These are phyloP conservation scores for Arthrobotrys sinensis DNA, from an alignment of 2,329 filamentous ascomycete species.

Conservation along the genomic window DNA sequence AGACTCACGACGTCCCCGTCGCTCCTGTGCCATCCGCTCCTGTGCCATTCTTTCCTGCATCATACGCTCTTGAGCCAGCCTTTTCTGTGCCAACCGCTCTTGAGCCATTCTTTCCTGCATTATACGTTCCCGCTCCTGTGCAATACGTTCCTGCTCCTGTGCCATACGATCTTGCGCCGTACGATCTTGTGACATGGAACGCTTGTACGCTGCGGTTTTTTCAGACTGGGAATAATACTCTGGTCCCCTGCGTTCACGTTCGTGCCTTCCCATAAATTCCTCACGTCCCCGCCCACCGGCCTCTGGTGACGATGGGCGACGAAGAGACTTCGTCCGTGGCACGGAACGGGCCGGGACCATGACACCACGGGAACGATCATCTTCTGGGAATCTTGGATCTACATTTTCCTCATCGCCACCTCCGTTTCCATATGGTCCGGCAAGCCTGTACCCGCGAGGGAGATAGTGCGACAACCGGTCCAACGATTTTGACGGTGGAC, in stretches of 20 bases:
- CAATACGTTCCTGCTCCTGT: not conserved
- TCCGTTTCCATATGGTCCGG: conserved; percentile 26
- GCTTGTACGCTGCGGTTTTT: conserved; percentile 35
- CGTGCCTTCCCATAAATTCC: conserved; percentile 33
- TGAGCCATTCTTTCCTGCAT: not conserved
- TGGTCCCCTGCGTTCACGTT: conserved; percentile 12
- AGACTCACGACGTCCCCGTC: conserved; percentile 40
- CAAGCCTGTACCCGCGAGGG: conserved; percentile 46
- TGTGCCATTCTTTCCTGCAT: conserved; percentile 5
- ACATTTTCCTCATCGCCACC: conserved; percentile 42
- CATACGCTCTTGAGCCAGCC: conserved; percentile 13
- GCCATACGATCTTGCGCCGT: conserved; percentile 5
- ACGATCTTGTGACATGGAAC: conserved; percentile 51
- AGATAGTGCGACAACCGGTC: conserved; percentile 56
- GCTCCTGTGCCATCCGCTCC: not conserved
- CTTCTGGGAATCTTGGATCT: conserved; percentile 42
- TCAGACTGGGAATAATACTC: conserved; percentile 46
- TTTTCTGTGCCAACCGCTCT: not conserved
- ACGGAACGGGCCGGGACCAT: conserved; percentile 46
- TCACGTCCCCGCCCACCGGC: conserved; percentile 15
- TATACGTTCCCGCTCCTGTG: conserved; percentile 6
- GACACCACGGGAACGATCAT: conserved; percentile 43
- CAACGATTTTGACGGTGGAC: conserved; percentile 48
- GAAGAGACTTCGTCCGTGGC: conserved; percentile 34
- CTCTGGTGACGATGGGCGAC: conserved; percentile 45